Evolutionary conservation across 1,139 yeast species (phyloP), one percentile per base, ranked within the genome.

Genomic region (Yamadazyma buinensis): DNA sequence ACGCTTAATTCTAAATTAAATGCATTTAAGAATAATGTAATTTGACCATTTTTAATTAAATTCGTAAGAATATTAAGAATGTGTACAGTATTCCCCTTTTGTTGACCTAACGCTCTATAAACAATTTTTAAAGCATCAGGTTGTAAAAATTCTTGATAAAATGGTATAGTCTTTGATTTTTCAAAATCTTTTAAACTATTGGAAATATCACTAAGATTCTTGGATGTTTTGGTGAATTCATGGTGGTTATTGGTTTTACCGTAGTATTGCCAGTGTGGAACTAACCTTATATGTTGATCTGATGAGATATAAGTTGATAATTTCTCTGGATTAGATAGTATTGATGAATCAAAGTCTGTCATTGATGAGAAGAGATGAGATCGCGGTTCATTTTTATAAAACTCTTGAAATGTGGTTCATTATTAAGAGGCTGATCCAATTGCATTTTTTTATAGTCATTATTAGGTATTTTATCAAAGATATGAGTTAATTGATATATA

Each of bases 1-100:
- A 72, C 68, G 17, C 80, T 67, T 26, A 82, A 59, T 5, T 80
- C 64, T 36, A 87, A 65, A 58, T 90, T 96, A 51, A 90, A 82
- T 22, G 71, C 56, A 21, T 81, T 75, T 30, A 80, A 54, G 25
- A 88, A 71, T 15, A 76, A 80, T 36, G 76, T 81, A 1, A 77
- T 60, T 2, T 64, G 53, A 1, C 82, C 79, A 11, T 70, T 60
- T 1, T 54, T 47, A 11, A 78, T 64, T 20, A 84, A 63, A 35
- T 74, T 71, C 18, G 63, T 64, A 46, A 90, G 56, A 13, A 88
- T 49, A 28, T 72, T 55, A 20, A 87, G 52, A 1, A 75, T 70
- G 0, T 95, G 83, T 36, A 74, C 78, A 1, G 92, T 77, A 1
- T 75, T 64, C 0, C 84, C 77, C 43, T 80, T 73, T 45, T 71